Base-by-base conservation (phyloP, 2,329 filamentous ascomycete species). In the Sporothrix sp. region DNA sequence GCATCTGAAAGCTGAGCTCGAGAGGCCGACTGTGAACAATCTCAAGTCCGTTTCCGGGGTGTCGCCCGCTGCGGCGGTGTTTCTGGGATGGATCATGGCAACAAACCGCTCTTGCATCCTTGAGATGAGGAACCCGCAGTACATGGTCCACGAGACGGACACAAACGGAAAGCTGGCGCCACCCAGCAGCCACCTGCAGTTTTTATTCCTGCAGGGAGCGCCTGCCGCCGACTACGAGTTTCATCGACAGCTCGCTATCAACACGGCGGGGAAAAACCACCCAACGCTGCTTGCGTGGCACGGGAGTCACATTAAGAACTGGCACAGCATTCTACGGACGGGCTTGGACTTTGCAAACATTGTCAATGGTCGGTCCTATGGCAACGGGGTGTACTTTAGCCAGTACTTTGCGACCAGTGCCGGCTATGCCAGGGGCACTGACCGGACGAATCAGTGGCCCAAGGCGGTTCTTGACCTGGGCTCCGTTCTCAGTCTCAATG, bases 51-150 rank as follows among this genome's bases (percentile, higher is more conserved):
- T 56, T 70, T 77, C 20, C 67, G 73, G 16, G 72, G 45, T 95
- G 9, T 77, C 82, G 1, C 76, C 79, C 2, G 76, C 85, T 7
- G 78, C 82, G 0, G 66, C 87, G 3, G 77, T 80, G 18, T 65
- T 95, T 0, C 68, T 96, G 18, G 77, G 86, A 47, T 96, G 90
- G 90, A 86, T 95, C 54, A 79, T 96, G 52, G 86, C 89, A 0
- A 95, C 89, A 0, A 95, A 95, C 59, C 75, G 87, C 40, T 91
- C 90, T 1, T 90, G 84, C 58, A 93, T 96, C 54, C 73, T 91
- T 40, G 82, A 91, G 58, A 82, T 93, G 14, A 79, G 83, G 38
- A 66, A 67, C 8, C 61, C 54, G 13, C 47, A 51, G 9, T 39
- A 36, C 8, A 32, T 38, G 37, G 27, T 48, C 5, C 35, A 35